A percentile compares a stretch with the other conserved stretches of the same genome.
Conservation (phyloP, 768 basidiomycete genomes). For the Lentinula edodes region DNA sequence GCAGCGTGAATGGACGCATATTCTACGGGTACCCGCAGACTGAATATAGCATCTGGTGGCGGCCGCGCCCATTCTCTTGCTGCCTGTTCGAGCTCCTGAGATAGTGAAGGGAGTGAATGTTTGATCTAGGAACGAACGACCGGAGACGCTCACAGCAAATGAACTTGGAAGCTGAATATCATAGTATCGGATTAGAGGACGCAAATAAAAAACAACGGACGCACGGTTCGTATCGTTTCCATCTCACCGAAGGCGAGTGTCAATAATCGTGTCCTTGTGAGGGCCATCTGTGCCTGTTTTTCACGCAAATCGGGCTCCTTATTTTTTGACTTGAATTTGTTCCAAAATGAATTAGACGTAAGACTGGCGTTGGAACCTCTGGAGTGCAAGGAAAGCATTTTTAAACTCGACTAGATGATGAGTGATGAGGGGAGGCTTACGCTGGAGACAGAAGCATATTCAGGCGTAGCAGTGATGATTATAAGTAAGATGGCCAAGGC, state of each 20-base stretch:
- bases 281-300: conserved; percentile 55
- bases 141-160: conserved; percentile 44
- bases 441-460: conserved; percentile 80
- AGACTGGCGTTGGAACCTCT: conserved; percentile 62
- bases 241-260: conserved; percentile 81
- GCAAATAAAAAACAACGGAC: conserved; percentile 10
- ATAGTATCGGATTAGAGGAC: conserved; percentile 11
- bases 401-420: conserved; percentile 14
- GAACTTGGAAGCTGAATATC: conserved; percentile 56
- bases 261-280: conserved; percentile 69
- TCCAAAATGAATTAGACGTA: conserved; percentile 49
- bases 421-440: conserved; percentile 36
- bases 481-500: conserved; percentile 1
- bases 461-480: conserved; percentile 12
- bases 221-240: conserved; percentile 77
- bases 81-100: conserved; percentile 72
- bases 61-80: conserved; percentile 86
- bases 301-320: conserved; percentile 62
- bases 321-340: conserved; percentile 67
- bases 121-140: neutral
- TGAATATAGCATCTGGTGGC: conserved; percentile 72
- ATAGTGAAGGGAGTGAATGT: conserved; percentile 1
- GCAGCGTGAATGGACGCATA: conserved; percentile 81
- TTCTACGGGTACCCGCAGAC: conserved; percentile 80
- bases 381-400: conserved; percentile 29